These are phyloP conservation scores for Lojkania enalia DNA, from an alignment of 2,329 filamentous ascomycete genomes.

Conservation along the genomic window DNA sequence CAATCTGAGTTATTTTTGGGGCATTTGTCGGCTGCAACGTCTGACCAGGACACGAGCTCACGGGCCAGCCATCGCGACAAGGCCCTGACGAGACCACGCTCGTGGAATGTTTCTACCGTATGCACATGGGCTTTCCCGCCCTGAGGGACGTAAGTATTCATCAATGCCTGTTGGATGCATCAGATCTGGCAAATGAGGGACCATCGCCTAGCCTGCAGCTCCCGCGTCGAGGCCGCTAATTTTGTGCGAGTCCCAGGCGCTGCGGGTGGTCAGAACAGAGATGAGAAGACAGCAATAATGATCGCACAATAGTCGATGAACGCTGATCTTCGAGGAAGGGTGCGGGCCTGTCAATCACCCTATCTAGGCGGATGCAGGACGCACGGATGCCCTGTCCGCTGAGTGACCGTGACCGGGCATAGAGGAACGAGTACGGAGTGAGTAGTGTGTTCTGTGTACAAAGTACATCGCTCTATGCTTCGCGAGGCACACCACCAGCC, in stretches of 20 bases:
- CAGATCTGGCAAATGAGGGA: background rate
- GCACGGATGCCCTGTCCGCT: too few relatives aligned
- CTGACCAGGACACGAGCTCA: slow-evolving; percentile 7
- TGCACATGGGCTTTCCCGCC: background rate
- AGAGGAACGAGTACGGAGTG: too few relatives aligned
- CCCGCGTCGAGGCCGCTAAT: too few relatives aligned
- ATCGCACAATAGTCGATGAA: too few relatives aligned
- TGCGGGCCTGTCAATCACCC: too few relatives aligned
- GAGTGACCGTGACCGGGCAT: too few relatives aligned
- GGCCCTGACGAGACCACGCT: slow-evolving; percentile 3
- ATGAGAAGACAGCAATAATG: too few relatives aligned
- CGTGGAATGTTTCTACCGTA: background rate
- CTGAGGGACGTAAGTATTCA: background rate
- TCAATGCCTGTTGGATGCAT: background rate
- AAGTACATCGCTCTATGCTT: too few relatives aligned
- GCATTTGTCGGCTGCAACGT: slow-evolving; percentile 6
- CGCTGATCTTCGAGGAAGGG: too few relatives aligned
- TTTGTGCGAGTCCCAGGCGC: background rate
- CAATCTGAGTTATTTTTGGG: slow-evolving; percentile 18
- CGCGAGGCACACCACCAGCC: too few relatives aligned
- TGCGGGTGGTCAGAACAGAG: background rate
- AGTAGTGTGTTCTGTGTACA: too few relatives aligned
- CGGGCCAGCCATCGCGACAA: slow-evolving; percentile 1
- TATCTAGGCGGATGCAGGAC: too few relatives aligned
- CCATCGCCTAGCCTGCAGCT: background rate